phyloP scores from a whole-genome alignment of 208 protist species.

The Vickermania ingenoplastis region DNA sequence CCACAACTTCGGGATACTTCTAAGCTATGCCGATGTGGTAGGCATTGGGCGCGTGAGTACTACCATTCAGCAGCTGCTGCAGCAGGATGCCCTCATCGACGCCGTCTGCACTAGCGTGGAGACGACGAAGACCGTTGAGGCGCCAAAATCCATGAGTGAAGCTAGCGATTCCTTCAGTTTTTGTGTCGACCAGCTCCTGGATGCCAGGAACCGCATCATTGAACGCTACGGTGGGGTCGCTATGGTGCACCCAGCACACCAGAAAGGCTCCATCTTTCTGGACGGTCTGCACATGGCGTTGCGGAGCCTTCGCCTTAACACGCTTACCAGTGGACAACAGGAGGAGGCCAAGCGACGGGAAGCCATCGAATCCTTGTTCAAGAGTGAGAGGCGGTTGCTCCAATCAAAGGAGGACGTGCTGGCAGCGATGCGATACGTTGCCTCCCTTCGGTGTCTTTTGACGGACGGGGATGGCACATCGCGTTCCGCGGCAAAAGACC shows the following conservation, averaged over 20 bases:
- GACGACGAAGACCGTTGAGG: constrained; percentile 9
- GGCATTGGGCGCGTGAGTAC: constrained; percentile 37
- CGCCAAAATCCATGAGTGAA: constrained; percentile 33
- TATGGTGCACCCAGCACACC: not conserved
- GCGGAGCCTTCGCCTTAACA: constrained; percentile 11
- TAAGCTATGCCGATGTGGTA: constrained; percentile 38
- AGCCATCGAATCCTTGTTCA: constrained; percentile 28
- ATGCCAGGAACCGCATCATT: constrained; percentile 23
- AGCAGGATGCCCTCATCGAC: constrained; percentile 50
- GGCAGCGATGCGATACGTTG: constrained; percentile 37
- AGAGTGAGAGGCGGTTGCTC: constrained; percentile 45
- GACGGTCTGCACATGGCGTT: constrained; percentile 28
- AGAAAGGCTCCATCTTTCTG: constrained; percentile 20
- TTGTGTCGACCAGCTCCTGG: constrained; percentile 65
- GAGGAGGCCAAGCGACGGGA: constrained; percentile 31
- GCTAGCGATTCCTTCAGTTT: constrained; percentile 54
- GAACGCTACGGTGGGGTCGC: constrained; percentile 7
- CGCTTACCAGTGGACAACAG: constrained; percentile 29
- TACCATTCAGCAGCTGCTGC: constrained; percentile 50
- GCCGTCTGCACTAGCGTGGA: constrained; percentile 47
- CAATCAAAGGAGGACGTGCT: constrained; percentile 53
- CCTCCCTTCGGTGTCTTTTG: constrained; percentile 4
- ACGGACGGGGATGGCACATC: not conserved
- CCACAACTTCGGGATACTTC: constrained; percentile 62
- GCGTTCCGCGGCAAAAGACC: not conserved